Base-by-base conservation (phyloP, 2,329 filamentous ascomycete genomes). In the Trichoderma sp. region DNA sequence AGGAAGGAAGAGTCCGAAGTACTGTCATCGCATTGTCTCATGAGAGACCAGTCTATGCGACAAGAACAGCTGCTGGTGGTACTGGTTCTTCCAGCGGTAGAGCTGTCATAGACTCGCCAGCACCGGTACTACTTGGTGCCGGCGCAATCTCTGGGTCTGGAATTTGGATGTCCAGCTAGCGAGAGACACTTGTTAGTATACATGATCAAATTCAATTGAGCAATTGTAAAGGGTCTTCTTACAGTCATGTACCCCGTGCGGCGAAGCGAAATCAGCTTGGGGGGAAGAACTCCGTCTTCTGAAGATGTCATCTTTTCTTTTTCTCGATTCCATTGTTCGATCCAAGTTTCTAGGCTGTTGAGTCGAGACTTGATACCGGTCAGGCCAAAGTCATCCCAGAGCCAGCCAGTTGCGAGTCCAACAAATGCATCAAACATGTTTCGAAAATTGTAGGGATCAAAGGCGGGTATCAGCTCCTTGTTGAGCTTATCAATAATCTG, bases 311-410 rank as follows among this genome's bases (percentile, higher is more conserved):
- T 81, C 77, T 85, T 86, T 75, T 88, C 88, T 85, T 89, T 88
- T 71, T 92, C 88, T 10, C 79, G 77, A 78, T 99, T 99, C 94
- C 95, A 97, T 70, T 89, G 86, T 72, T 96, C 92, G 66, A 99
- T 87, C 89, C 92, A 97, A 47, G 79, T 80, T 80, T 99, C 96
- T 21, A 97, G 81, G 11, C 82, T 85, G 68, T 85, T 86, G 57
- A 97, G 79, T 68, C 90, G 86, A 27, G 84, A 83, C 82, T 98
- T 98, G 70, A 91, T 87, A 10, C 86, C 89, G 4, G 92, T 92
- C 43, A 93, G 81, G 1, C 95, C 94, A 27, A 95, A 75, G 77
- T 98, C 95, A 70, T 99, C 96, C 93, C 94, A 98, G 40, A 98
- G 76, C 92, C 94, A 99, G 27, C 95, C 92, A 0, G 96, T 98